phyloP scores from a whole-genome alignment of 2,329 filamentous ascomycete genomes.

The Allantophomopsis cytisporea region DNA sequence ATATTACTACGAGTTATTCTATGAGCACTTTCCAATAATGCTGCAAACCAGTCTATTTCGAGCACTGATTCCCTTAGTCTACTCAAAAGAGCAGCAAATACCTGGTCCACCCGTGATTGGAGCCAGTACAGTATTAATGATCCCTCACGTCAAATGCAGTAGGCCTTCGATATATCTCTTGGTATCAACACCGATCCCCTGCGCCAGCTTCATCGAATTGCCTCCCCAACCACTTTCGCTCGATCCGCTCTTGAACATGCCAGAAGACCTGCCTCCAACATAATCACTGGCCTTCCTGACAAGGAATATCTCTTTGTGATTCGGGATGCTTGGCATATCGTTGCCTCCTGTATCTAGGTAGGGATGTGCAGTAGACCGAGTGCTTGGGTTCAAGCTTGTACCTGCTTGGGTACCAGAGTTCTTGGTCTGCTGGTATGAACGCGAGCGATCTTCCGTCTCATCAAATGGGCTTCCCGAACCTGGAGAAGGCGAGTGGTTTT shows the following conservation, averaged over 20 bases:
- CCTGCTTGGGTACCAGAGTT: too few relatives aligned
- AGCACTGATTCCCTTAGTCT: too few relatives aligned
- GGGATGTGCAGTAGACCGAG: conserved; percentile 13
- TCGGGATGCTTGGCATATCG: background rate
- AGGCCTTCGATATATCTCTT: conserved; percentile 62
- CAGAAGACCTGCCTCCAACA: conserved; percentile 3
- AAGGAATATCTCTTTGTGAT: conserved; percentile 45
- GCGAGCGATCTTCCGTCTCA: too few relatives aligned
- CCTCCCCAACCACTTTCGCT: conserved; percentile 31
- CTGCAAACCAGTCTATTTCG: too few relatives aligned
- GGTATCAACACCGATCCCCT: conserved; percentile 68
- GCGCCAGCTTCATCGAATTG: conserved; percentile 45
- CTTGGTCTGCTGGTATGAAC: too few relatives aligned
- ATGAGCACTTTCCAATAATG: too few relatives aligned
- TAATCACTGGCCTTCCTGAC: conserved; percentile 47
- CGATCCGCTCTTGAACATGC: conserved; percentile 8
- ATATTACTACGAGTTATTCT: too few relatives aligned
- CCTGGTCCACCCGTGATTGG: too few relatives aligned
- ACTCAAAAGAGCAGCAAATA: too few relatives aligned
- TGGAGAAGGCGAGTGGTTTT: background rate
- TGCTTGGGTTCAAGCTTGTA: background rate
- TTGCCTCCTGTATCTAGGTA: conserved; percentile 7
- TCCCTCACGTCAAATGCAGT: conserved; percentile 35
- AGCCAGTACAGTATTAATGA: too few relatives aligned
- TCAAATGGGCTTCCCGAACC: background rate